Percentiles rank a stretch among this genome's conserved stretches.
phyloP scores from a whole-genome alignment of 1,139 yeast genomes.

The Suhomyces ambrosiae region DNA sequence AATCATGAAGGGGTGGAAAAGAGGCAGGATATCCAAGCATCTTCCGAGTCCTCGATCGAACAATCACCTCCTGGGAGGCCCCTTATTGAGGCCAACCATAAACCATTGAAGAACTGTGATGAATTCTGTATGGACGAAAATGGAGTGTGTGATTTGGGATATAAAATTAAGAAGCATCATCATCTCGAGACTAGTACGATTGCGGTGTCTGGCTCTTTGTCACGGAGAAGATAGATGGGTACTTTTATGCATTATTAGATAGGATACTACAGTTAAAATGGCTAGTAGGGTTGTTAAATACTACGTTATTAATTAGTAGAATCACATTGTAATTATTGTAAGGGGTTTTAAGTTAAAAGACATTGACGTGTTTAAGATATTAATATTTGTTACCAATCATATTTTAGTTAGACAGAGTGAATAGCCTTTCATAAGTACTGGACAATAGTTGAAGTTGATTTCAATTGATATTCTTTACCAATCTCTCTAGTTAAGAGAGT shows the following conservation, averaged over 20 bases:
- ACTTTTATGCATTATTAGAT: slow-evolving; percentile 2
- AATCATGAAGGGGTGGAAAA: too few species aligned
- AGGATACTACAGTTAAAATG: background rate
- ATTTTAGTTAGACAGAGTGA: too few species aligned
- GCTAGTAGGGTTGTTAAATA: background rate
- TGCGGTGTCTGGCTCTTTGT: slow-evolving; percentile 30
- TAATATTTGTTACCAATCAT: too few species aligned
- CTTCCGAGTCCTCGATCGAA: slow-evolving; percentile 7
- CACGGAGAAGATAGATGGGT: slow-evolving; percentile 16
- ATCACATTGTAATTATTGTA: too few species aligned
- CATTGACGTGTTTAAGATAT: too few species aligned
- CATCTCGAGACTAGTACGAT: slow-evolving; percentile 44
- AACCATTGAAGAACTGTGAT: slow-evolving; percentile 13
- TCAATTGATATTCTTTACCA: too few species aligned
- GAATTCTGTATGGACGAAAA: slow-evolving; percentile 30
- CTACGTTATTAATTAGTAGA: background rate
- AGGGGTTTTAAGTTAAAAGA: too few species aligned
- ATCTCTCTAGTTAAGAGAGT: too few species aligned
- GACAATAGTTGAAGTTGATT: too few species aligned
- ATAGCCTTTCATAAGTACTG: too few species aligned
- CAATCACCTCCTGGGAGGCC: slow-evolving; percentile 5
- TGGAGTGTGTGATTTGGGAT: slow-evolving; percentile 49
- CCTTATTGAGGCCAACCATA: slow-evolving; percentile 4
- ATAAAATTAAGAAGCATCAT: slow-evolving; percentile 46
- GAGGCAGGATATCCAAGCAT: slow-evolving; percentile 1